These are phyloP conservation scores for Conticribra guillardii DNA, from an alignment of 108 stramenopile species.

Conservation along the genomic window DNA sequence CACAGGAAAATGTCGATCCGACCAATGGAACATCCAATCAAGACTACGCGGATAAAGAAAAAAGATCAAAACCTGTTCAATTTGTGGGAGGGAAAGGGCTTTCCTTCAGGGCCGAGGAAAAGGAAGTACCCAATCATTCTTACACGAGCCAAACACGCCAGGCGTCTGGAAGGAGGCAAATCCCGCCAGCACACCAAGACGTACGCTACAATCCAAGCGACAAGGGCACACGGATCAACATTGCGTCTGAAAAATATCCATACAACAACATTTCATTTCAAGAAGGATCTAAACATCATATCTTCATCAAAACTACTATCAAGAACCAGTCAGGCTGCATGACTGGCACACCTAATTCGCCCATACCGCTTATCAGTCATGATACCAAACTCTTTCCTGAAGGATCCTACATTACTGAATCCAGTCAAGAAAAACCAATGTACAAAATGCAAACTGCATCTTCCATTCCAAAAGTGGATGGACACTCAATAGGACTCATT, in stretches of 20 bases:
- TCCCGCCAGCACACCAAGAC: not conserved
- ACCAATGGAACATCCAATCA: not conserved
- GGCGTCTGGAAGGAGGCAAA: not conserved
- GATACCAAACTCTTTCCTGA: too few species aligned
- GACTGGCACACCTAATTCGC: too few species aligned
- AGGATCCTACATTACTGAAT: too few species aligned
- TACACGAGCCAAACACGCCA: not conserved
- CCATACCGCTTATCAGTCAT: too few species aligned
- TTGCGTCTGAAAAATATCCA: constrained; percentile 7
- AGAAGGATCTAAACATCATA: constrained; percentile 13
- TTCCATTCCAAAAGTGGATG: too few species aligned
- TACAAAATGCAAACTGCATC: too few species aligned
- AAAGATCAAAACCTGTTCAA: not conserved
- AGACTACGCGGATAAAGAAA: not conserved
- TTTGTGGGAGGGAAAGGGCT: not conserved
- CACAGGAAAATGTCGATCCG: constrained; percentile 28
- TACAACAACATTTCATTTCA: constrained; percentile 10
- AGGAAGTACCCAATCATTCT: not conserved
- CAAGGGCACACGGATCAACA: too few species aligned
- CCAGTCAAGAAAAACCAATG: too few species aligned
- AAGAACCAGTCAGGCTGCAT: not conserved
- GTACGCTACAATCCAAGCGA: not conserved
- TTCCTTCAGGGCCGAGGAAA: not conserved
- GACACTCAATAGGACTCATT: too few species aligned
- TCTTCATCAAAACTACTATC: constrained; percentile 12